Evolutionary conservation across 2,329 filamentous ascomycete genomes (phyloP).

Genomic region (Alternaria triticimaculans): DNA sequence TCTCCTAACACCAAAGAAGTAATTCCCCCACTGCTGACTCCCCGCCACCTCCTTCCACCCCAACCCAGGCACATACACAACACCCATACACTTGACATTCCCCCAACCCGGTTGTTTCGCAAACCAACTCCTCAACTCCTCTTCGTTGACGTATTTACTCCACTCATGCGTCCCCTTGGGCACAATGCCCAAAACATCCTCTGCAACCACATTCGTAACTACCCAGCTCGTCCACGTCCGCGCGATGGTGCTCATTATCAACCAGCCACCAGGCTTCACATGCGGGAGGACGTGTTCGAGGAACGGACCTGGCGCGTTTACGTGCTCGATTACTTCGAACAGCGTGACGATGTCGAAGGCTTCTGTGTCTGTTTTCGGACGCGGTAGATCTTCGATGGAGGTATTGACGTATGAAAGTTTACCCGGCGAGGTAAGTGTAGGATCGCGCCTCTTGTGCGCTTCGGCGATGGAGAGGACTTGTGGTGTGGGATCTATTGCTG

Average conservation of each 20-base stretch:
- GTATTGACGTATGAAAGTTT: conserved; percentile 74
- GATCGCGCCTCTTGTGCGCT: conserved; percentile 77
- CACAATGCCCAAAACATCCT: conserved; percentile 86
- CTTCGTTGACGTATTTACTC: conserved; percentile 91
- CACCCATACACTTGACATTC: conserved; percentile 71
- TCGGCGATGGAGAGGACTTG: conserved; percentile 77
- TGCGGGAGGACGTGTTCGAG: conserved; percentile 74
- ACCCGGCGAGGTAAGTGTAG: conserved; percentile 63
- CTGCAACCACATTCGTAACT: conserved; percentile 89
- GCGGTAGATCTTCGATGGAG: conserved; percentile 73
- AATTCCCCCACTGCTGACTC: conserved; percentile 89
- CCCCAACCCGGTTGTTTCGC: conserved; percentile 49
- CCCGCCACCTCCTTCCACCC: conserved; percentile 86
- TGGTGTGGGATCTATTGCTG: conserved; percentile 78
- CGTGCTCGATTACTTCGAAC: conserved; percentile 96
- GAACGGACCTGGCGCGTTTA: conserved; percentile 77
- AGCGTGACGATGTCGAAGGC: conserved; percentile 81
- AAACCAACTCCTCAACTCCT: conserved; percentile 68
- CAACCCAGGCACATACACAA: conserved; percentile 86
- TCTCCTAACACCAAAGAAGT: conserved; percentile 87
- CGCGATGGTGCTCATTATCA: conserved; percentile 91
- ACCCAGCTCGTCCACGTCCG: conserved; percentile 88
- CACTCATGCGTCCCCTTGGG: conserved; percentile 95
- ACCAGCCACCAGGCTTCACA: conserved; percentile 89
- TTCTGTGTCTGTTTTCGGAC: conserved; percentile 42